Base-by-base conservation (phyloP, 2,329 filamentous ascomycete species). In the Colletotrichum sublineola region DNA sequence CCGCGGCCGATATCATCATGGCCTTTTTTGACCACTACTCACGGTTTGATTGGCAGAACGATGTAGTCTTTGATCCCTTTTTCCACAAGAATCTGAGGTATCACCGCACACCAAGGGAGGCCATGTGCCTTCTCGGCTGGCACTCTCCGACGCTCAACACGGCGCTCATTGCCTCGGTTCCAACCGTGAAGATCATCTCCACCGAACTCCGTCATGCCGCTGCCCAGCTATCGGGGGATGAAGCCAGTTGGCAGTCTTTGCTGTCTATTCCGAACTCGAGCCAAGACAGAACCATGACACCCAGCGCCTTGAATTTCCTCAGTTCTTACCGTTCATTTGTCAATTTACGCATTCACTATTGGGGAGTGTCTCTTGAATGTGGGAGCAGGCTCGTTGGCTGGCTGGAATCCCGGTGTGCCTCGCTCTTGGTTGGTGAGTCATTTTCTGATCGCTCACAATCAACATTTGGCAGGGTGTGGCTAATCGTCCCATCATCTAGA, bases 11-110 rank as follows among this genome's bases (percentile, higher is more conserved):
- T 57, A 81, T 93, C 11, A 77, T 92, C 2, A 76, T 79, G 0
- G 87, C 88, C 0, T 93, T 93, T 78, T 93, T 93, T 78, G 75
- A 82, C 20, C 85, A 93, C 77, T 93, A 93, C 76, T 84, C 89
- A 1, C 75, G 77, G 2, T 91, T 92, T 71, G 83, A 91, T 77
- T 93, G 90, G 90, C 78, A 82, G 31, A 82, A 80, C 9, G 79
- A 87, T 0, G 81, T 87, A 46, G 86, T 88, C 0, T 89, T 87
- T 74, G 90, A 93, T 76, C 88, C 89, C 0, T 88, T 88, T 74
- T 91, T 91, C 77, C 87, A 89, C 77, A 82, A 80, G 50, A 77
- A 77, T n/a, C 74, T 86, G 14, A 81, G 80, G 48, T 91, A 92
- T 75, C 82, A 86, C 61, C 85, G 90, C 38, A 87, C 85, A 11